These are phyloP conservation scores for Hordeum pubiflorum DNA, from an alignment of 202 grass and related monocot genomes.

Conservation along the genomic window DNA sequence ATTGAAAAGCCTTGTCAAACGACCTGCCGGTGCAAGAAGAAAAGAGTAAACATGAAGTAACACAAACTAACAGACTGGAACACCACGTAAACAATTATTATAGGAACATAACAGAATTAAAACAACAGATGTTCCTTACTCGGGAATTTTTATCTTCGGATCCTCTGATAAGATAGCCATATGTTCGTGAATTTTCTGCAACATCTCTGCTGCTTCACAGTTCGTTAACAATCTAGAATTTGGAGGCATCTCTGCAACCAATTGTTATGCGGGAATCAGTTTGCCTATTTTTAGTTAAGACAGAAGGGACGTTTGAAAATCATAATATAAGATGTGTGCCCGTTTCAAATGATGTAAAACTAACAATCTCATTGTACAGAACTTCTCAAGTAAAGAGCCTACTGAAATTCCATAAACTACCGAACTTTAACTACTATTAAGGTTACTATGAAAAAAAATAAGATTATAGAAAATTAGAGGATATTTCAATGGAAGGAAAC, in stretches of 20 bases:
- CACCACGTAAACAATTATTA: not conserved
- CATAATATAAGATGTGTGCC: not conserved
- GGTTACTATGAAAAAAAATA: constrained; percentile 21
- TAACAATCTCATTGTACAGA: constrained; percentile 1
- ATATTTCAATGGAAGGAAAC: constrained; percentile 19
- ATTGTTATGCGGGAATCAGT: constrained; percentile 21
- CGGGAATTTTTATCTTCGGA: constrained; percentile 81
- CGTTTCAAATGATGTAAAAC: constrained; percentile 13
- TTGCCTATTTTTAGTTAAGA: constrained; percentile 16
- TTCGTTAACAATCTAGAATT: constrained; percentile 64
- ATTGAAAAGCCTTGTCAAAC: constrained; percentile 81
- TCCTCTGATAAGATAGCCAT: constrained; percentile 90
- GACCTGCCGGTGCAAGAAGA: constrained; percentile 40
- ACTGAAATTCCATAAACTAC: not conserved
- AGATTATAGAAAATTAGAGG: constrained; percentile 8
- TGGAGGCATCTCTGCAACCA: constrained; percentile 59
- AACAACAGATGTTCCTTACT: constrained; percentile 45
- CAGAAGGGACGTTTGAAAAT: not conserved
- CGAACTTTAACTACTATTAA: not conserved
- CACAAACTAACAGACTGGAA: constrained; percentile 12
- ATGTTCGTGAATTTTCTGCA: constrained; percentile 82
- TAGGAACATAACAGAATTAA: not conserved
- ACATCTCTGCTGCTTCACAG: constrained; percentile 76
- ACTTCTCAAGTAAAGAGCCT: not conserved
- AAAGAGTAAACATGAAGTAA: not conserved